Percentiles rank a stretch among this genome's conserved stretches.
These are phyloP conservation scores for Clarkia xantiana DNA, from an alignment of 345 rosid species.

Conservation along the genomic window DNA sequence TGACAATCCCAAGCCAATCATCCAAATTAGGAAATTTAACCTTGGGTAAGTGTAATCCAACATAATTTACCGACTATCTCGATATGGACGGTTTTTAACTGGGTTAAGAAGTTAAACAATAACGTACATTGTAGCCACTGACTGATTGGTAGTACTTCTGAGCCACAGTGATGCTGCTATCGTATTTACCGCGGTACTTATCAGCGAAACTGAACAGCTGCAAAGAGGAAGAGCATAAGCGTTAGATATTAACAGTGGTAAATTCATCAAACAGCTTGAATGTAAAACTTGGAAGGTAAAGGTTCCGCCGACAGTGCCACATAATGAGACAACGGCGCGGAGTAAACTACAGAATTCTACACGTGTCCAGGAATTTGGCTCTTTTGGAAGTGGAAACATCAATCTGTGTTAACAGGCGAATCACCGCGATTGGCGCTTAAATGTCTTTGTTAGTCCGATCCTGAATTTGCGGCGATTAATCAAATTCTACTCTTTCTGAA, in stretches of 20 bases:
- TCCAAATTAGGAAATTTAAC: background rate
- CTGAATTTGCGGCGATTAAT: constrained; percentile 22
- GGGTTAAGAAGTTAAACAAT: background rate
- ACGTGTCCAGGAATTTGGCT: background rate
- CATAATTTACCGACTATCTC: background rate
- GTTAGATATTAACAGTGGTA: background rate
- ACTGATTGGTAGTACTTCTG: constrained; percentile 73
- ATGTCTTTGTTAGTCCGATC: constrained; percentile 15
- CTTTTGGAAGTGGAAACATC: constrained; percentile 4
- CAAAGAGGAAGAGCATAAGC: background rate
- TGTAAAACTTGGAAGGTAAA: too few relatives aligned
- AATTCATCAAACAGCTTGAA: background rate
- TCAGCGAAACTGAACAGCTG: constrained; percentile 94
- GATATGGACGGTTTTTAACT: background rate
- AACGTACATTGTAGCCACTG: constrained; percentile 80
- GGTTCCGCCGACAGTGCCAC: constrained; percentile 17
- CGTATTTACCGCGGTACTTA: constrained; percentile 94
- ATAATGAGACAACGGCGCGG: background rate
- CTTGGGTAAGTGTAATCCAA: background rate
- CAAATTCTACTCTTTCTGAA: too few relatives aligned
- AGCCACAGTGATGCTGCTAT: constrained; percentile 72
- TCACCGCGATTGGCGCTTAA: constrained; percentile 25
- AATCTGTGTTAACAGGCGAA: constrained; percentile 16
- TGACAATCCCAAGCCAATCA: constrained; percentile 10
- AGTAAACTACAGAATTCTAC: background rate